Base-by-base conservation (phyloP, 208 protist species). In the Leishmania lainsoni region DNA sequence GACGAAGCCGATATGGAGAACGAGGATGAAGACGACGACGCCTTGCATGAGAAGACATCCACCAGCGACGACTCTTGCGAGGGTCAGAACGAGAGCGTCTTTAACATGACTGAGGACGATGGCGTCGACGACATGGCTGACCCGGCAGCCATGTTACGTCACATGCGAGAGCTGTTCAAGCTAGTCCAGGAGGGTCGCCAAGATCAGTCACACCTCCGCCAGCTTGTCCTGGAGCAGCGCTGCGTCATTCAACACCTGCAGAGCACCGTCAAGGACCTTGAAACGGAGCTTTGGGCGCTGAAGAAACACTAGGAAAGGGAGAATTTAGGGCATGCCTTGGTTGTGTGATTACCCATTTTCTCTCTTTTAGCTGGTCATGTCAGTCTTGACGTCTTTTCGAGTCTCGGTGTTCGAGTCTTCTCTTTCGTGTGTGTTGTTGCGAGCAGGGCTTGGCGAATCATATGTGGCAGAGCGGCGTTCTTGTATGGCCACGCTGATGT, bases 31-130 rank as follows among this genome's bases (percentile, higher is more conserved):
- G 81, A 83, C 17, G 81, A 75, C 68, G 79, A 89, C 32, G 61
- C 68, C 5, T 45, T 32, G 32, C 69, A 58, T 35, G 81, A 75
- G 20, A 87, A 83, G 75, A 76, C 70, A 56, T 80, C 80, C 70
- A 77, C 58, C 12, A 76, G 42, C n/a, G 77, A 79, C 63, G 83
- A 81, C 78, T 87, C 86, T 5, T 76, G 86, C 69, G 87, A 86
- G 5, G 84, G 79, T 9, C 80, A 88, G 66, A 88, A 91, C 66
- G 86, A 88, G 26, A 91, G 87, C 78, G 81, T 86, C 42, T 81
- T 83, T 73, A 84, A 86, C 76, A 86, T 85, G 69, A 86, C 82
- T 0, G 82, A 86, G 58, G 82, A 87, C 77, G 83, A 86, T 22
- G 83, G 51, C 5, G 76, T 77, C 22, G 87, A 88, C 51, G 70